These are phyloP conservation scores for Wickerhamiella cacticola DNA, from an alignment of 805 yeast genomes.

Conservation along the genomic window DNA sequence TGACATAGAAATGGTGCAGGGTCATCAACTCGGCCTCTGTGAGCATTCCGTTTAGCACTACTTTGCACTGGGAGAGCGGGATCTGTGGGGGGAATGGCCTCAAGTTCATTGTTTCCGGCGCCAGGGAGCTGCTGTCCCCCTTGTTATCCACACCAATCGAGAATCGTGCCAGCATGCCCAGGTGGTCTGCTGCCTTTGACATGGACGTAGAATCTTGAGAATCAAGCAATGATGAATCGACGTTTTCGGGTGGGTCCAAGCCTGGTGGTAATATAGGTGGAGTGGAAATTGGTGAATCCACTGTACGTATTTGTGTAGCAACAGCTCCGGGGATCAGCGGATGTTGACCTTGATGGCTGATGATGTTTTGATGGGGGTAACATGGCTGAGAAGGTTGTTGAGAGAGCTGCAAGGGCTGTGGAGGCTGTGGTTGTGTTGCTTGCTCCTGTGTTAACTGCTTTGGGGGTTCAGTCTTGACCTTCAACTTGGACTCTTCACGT, in stretches of 20 bases:
- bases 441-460: too few species aligned
- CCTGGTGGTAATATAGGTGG: slow-evolving; percentile 17
- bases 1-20: slow-evolving; percentile 41
- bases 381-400: too few species aligned
- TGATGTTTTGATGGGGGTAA: too few species aligned
- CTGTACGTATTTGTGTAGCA: slow-evolving; percentile 31
- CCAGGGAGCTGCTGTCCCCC: too few species aligned
- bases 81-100: background rate
- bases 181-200: background rate
- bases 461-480: too few species aligned
- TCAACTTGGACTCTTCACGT: background rate
- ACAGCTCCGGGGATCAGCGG: background rate
- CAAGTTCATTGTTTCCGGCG: too few species aligned
- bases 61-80: background rate
- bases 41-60: slow-evolving; percentile 40
- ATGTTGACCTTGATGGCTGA: too few species aligned
- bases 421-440: too few species aligned
- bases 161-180: background rate
- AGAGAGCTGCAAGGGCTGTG: too few species aligned
- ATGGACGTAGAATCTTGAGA: too few species aligned
- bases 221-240: background rate
- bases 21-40: slow-evolving; percentile 35
- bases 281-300: slow-evolving; percentile 4
- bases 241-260: slow-evolving; percentile 24
- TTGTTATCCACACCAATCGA: background rate